phyloP scores from a whole-genome alignment of 1,139 yeast species.

The Candida sp. region DNA sequence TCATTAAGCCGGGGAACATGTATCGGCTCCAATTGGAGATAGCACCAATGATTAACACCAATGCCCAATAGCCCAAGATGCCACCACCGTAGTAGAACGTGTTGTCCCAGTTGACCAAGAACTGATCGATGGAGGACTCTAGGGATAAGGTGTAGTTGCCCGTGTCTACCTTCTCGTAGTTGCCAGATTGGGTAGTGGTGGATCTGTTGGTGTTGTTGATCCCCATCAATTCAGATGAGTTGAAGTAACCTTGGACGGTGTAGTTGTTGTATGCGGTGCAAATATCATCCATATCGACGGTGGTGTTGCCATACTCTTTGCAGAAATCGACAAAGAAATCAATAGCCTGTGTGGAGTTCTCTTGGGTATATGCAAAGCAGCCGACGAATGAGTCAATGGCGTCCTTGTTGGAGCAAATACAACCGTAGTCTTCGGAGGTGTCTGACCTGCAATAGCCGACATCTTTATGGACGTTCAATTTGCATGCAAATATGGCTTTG shows the following conservation, averaged over 20 bases:
- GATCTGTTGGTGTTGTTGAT: no score
- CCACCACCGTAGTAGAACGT: slow-evolving; percentile 55
- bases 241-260: slow-evolving; percentile 19
- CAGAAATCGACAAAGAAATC: slow-evolving; percentile 16
- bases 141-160: slow-evolving; percentile 4
- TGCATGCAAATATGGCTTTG: slow-evolving; percentile 6
- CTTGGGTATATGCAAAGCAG: slow-evolving; percentile 13
- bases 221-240: background rate
- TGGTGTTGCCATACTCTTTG: slow-evolving; percentile 12
- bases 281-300: slow-evolving; percentile 19
- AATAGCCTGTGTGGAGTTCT: slow-evolving; percentile 7
- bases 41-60: slow-evolving; percentile 42
- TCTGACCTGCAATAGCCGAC: slow-evolving; percentile 16
- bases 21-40: slow-evolving; percentile 43
- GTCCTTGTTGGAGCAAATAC: slow-evolving; percentile 16
- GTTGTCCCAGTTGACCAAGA: slow-evolving; percentile 35
- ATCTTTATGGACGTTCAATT: slow-evolving; percentile 8
- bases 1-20: slow-evolving; percentile 26
- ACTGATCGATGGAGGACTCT: slow-evolving; percentile 18
- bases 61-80: slow-evolving; percentile 50
- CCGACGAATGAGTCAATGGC: slow-evolving; percentile 20
- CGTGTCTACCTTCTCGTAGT: background rate
- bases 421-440: slow-evolving; percentile 10
- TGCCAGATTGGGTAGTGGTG: no score
- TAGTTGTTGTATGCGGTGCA: slow-evolving; percentile 21